Percentiles rank a stretch among this genome's conserved stretches.
These are phyloP conservation scores for Boletus reticuloceps DNA, from an alignment of 768 basidiomycete genomes.

Conservation along the genomic window DNA sequence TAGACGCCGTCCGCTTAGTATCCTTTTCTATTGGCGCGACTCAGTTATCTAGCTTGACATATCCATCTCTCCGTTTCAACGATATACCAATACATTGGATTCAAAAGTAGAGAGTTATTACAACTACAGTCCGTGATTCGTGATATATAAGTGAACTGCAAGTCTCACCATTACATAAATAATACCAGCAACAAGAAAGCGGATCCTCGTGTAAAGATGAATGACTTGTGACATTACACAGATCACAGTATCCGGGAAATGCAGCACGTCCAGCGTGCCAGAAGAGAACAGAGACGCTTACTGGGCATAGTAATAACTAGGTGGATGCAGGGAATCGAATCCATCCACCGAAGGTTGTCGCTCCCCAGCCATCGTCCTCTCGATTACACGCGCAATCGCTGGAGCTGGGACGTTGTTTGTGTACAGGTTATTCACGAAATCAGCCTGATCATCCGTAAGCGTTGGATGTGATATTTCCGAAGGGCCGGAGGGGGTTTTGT, in stretches of 20 bases:
- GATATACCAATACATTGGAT: too few relatives aligned
- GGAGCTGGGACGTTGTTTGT: slow-evolving; percentile 12
- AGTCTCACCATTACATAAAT: too few relatives aligned
- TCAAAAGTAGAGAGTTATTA: too few relatives aligned
- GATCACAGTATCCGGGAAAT: neutral
- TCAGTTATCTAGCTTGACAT: too few relatives aligned
- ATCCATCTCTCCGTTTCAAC: too few relatives aligned
- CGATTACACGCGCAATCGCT: slow-evolving; percentile 18
- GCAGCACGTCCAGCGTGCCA: neutral
- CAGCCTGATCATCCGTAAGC: slow-evolving; percentile 18
- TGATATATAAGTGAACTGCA: too few relatives aligned
- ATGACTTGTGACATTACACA: neutral
- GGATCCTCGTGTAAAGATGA: neutral
- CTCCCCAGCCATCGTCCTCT: slow-evolving; percentile 18
- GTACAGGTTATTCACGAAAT: slow-evolving; percentile 16
- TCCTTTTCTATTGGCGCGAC: too few relatives aligned
- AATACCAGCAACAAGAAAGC: too few relatives aligned
- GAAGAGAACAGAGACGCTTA: neutral
- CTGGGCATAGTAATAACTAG: slow-evolving; percentile 9
- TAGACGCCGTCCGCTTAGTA: too few relatives aligned
- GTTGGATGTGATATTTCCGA: slow-evolving; percentile 4
- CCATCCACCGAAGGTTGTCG: slow-evolving; percentile 3
- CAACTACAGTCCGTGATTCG: too few relatives aligned
- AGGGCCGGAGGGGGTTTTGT: neutral
- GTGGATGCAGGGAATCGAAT: slow-evolving; percentile 11